phyloP scores from a whole-genome alignment of 106 monocot genomes.

The Allium cepa region DNA sequence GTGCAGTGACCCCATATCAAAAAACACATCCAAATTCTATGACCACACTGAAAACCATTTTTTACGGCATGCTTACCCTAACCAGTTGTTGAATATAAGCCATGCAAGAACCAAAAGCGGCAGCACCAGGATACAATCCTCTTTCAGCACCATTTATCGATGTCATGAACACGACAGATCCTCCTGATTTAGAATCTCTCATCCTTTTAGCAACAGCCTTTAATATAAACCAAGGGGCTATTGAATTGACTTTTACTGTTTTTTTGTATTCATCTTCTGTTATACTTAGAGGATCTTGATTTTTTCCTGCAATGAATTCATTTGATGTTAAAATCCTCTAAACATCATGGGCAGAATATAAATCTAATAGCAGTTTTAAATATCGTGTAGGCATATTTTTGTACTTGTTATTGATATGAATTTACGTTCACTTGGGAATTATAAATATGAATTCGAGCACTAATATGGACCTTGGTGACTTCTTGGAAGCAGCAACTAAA shows the following conservation, averaged over 20 bases:
- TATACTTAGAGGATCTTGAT: slow-evolving; percentile 47
- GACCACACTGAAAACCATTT: too few species aligned
- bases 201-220: slow-evolving; percentile 72
- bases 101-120: slow-evolving; percentile 73
- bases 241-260: slow-evolving; percentile 59
- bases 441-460: too few species aligned
- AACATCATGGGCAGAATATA: too few species aligned
- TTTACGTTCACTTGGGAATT: too few species aligned
- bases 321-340: too few species aligned
- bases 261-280: slow-evolving; percentile 71
- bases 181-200: slow-evolving; percentile 55
- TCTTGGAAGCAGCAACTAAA: too few species aligned
- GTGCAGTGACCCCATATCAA: too few species aligned
- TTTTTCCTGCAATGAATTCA: slow-evolving; percentile 39
- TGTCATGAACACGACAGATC: slow-evolving; percentile 70
- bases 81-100: slow-evolving; percentile 67
- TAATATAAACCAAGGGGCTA: slow-evolving; percentile 89
- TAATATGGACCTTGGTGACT: too few species aligned
- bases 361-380: too few species aligned
- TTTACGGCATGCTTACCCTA: slow-evolving; percentile 33
- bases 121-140: slow-evolving; percentile 80
- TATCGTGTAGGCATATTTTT: too few species aligned
- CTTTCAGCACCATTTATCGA: slow-evolving; percentile 81
- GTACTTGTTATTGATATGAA: too few species aligned
- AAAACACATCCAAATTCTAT: too few species aligned